Evolutionary conservation across 2,329 filamentous ascomycete species (phyloP), one percentile per base, ranked within the genome.

Genomic region (Aureobasidium lini): DNA sequence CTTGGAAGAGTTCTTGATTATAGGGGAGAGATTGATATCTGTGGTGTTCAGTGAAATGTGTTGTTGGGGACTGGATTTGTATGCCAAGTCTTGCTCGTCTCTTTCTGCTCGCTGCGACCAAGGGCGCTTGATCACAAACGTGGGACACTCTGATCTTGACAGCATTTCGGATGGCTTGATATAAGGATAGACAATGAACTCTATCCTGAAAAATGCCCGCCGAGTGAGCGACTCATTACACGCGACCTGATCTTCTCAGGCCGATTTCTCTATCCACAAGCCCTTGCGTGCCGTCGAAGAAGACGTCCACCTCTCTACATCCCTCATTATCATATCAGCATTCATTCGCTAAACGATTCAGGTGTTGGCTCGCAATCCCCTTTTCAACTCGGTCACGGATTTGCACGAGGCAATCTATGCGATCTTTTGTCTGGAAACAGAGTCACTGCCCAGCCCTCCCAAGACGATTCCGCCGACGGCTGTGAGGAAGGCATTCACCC

Each of bases 401-500:
- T 28, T n/a, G 16, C 13, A 7, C 18, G 23, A 23, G 23, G 23
- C 23, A 23, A 15, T 34, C 39, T 54, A 54, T 32, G 50, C 50
- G n/a, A 54, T 11, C 39, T 54, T 54, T 13, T 37, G 11, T 54
- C 50, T 54, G 28, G 50, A 40, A 10, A 43, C 39, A 10, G 39
- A 36, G 13, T 56, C 52, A 29, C 31, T 46, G 39, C 31, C 42
- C 31, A 56, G 28, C 8, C 52, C 52, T 34, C 39, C 44, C 29
- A 59, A 2, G 6, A 49, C 57, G 8, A 50, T 32, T 28, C 37
- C 47, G 10, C 57, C 57, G 2, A 59, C 57, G 23, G 15, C 47
- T 1, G 48, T 53, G 39, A 59, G 15, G 46, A 50, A 59, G 8
- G 40, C 47, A 23, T 59, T 59, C 18, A 50, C 48, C 57, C 57